Evolutionary conservation across 148 eudicot genomes (phyloP), one percentile per base, ranked within the genome.

Genomic region (Fallopia convolvulus): DNA sequence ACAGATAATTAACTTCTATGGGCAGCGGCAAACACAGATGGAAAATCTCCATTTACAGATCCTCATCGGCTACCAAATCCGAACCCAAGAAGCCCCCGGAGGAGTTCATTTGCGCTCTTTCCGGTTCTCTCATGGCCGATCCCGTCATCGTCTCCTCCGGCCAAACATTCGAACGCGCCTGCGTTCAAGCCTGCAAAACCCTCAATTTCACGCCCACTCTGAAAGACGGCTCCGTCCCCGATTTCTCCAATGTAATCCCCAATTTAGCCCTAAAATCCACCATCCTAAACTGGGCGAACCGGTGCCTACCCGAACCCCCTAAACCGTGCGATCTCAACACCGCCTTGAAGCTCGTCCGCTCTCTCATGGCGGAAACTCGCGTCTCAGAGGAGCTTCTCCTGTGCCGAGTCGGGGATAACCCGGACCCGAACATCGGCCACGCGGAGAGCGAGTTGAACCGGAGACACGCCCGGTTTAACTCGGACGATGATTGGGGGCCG

Each of bases 141-240:
- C 98, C 97, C 4, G 98, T 92, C 1, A 89, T 94, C 5, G 87
- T 92, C 61, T 83, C 97, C 58, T 88, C 97, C 15, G 97, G 98
- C 75, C 95, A 90, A 55, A 90, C 98, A 3, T 90, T 92, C 79
- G 98, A 94, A 13, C 88, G 93, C 36, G 86, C 83, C 81, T 94
- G 93, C 70, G 89, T 90, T 5, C 74, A 66, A 3, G 94, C 92
- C 33, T 94, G 95, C 78, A 85, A 81, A 33, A 81, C 80, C 15
- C 77, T 94, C 0, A 78, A 81, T 8, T 88, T 82, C 77, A 72
- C 36, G 6, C 98, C 95, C 5, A 42, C 79, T 50, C 78, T 85
- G 70, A 42, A 50, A 6, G 90, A 88, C 79, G 90, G 91, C 4
- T 81, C 90, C 10, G 49, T 6, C 9, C 91, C 91, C 11, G 88